A percentile compares a stretch with the other conserved stretches of the same genome.
phyloP scores from a whole-genome alignment of 2,329 filamentous ascomycete genomes.

The Exophiala aquamarina region DNA sequence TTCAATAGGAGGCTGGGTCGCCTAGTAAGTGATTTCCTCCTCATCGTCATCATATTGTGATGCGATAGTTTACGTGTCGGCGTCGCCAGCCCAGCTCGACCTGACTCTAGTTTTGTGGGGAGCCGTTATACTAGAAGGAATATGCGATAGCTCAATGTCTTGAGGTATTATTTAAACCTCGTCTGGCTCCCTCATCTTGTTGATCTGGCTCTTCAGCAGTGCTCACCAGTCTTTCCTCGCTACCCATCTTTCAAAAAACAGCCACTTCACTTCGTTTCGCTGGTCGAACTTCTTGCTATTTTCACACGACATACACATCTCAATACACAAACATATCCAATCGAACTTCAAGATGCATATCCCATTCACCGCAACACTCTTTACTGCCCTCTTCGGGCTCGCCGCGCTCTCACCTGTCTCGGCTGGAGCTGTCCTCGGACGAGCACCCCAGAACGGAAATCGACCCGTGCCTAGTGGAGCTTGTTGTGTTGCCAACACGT shows the following conservation, averaged over 20 bases:
- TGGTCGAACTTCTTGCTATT: conserved; percentile 3
- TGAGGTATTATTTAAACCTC: neutral
- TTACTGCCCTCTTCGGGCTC: conserved; percentile 1
- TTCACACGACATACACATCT: neutral
- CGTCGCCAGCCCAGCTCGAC: too few species aligned
- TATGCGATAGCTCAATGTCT: too few species aligned
- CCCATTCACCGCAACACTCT: neutral
- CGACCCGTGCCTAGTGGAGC: conserved; percentile 3
- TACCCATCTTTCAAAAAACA: conserved; percentile 2
- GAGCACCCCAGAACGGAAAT: conserved; percentile 8
- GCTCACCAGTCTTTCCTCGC: conserved; percentile 1
- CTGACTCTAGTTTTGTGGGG: too few species aligned
- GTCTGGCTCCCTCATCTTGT: neutral
- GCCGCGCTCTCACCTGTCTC: conserved; percentile 2
- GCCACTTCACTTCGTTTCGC: neutral
- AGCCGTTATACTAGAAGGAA: too few species aligned
- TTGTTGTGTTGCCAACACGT: conserved; percentile 8
- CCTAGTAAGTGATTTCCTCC: too few species aligned
- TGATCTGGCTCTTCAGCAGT: conserved; percentile 2
- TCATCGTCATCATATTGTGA: too few species aligned
- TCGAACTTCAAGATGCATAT: neutral
- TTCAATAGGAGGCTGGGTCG: too few species aligned
- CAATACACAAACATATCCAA: conserved; percentile 1
- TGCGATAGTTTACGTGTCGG: too few species aligned
- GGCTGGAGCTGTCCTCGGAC: conserved; percentile 1